Base-by-base conservation (phyloP, 257 asterid genomes). In the Cinchona pubescens region DNA sequence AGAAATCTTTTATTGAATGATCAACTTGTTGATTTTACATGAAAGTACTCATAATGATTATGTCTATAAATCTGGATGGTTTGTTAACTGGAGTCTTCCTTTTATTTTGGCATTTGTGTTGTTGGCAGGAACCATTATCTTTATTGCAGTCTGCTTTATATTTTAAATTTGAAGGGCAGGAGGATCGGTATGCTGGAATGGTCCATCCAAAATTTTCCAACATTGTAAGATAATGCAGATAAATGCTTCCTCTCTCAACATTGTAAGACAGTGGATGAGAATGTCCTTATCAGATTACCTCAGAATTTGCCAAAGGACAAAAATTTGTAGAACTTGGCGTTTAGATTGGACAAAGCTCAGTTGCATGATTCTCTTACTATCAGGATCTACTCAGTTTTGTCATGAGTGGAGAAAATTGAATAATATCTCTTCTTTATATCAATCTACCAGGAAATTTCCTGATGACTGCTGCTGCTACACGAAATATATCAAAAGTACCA, bases 251-350 rank as follows among this genome's bases (percentile, higher is more conserved):
- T n/a, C n/a, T n/a, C n/a, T n/a, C n/a, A n/a, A 88, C 92, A 94
- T 79, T 95, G 90, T 49, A 92, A 83, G 82, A 86, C 90, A 67
- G 96, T 91, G 73, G 99, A 92, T 77, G 96, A 88, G 76, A 92
- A 88, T 79, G 75, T 88, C 82, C 88, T 90, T 37, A 84, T 89
- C 85, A 85, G 96, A 80, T 59, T 92, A 51, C 96, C 97, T 16
- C 79, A 87, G 76, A 75, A 86, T 70, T 80, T 86, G 63, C 27
- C 83, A 49, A 92, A 84, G 78, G 89, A 89, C 79, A 92, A 86
- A 80, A 93, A 88, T 78, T 38, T 88, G 69, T 91, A 78, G 84
- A 38, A 64, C 25, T 42, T 56, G 46, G 18, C 69, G 59, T 11
- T 4, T 49, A 18, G 42, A 37, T 13, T 59, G 48, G 38, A 65